phyloP scores from a whole-genome alignment of 352 stramenopile species.

The Phytopythium vexans region DNA sequence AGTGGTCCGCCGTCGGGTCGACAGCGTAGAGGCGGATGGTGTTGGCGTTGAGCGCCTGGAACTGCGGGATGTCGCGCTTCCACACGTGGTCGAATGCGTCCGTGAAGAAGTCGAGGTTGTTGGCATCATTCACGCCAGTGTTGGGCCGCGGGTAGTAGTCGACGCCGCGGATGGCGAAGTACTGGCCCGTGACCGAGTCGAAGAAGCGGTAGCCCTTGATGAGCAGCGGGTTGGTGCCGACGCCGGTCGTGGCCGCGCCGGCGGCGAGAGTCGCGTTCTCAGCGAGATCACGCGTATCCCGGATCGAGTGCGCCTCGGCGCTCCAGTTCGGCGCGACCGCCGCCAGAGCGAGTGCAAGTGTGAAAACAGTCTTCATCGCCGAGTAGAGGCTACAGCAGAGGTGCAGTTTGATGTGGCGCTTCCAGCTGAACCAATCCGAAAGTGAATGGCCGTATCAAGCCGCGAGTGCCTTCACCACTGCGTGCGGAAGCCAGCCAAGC shows the following conservation, averaged over 20 bases:
- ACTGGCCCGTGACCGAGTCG: constrained; percentile 59
- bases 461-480: too few species aligned
- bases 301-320: too few species aligned
- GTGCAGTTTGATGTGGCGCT: too few species aligned
- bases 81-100: constrained; percentile 66
- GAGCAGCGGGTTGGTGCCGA: constrained; percentile 30
- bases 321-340: too few species aligned
- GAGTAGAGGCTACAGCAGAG: too few species aligned
- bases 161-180: constrained; percentile 73
- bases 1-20: constrained; percentile 64
- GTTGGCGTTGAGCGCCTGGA: constrained; percentile 67
- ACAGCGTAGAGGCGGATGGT: constrained; percentile 82
- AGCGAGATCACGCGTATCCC: too few species aligned
- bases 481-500: too few species aligned
- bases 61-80: constrained; percentile 62
- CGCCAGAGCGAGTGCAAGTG: too few species aligned
- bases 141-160: constrained; percentile 89
- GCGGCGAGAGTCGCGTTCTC: too few species aligned
- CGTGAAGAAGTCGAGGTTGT: constrained; percentile 86
- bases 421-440: too few species aligned
- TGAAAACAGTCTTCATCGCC: too few species aligned
- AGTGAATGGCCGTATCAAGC: too few species aligned
- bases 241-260: not conserved
- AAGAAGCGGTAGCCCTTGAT: constrained; percentile 83
- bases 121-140: constrained; percentile 47